Base-by-base conservation (phyloP, 805 yeast species). In the Hanseniaspora jakobsenii region DNA sequence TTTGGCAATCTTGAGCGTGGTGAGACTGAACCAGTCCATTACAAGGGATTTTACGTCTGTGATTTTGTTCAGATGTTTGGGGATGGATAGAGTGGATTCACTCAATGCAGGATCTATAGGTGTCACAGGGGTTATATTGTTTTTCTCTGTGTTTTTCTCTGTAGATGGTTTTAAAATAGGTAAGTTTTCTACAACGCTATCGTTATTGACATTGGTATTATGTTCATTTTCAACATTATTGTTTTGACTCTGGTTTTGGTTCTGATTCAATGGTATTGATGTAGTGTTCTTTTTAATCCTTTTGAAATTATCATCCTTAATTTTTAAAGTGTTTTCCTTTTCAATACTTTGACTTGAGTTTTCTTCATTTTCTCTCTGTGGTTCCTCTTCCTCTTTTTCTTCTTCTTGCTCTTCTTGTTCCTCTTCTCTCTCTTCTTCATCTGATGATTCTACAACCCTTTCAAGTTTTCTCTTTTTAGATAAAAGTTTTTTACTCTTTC, bases 11-110 rank as follows among this genome's bases (percentile, higher is more conserved):
- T 40, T 37, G 10, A 22, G 24, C 18, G 37, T 27, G 17, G 23
- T 18, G 1, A 38, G 38, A n/a, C 38, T 32, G 21, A 40, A 40
- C 44, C 44, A 40, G 27, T 40, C 44, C 8, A 40, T 9, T 4
- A 40, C 44, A 18, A 40, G 21, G 4, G 22, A 10, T 14, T 34
- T 32, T 5, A 40, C 38, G 6, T 26, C 14, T 9, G 44, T 26
- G 5, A 40, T 12, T 1, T 24, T n/a, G 14, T 40, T 40, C 14
- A 40, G 21, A 13, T 12, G 18, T n/a, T 40, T 26, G 8, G 38
- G 38, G 10, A 40, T 32, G 4, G 7, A 6, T 16, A 32, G 9
- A n/a, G n/a, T n/a, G n/a, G n/a, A n/a, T 24, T 24, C 44, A 2
- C 17, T 18, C 4, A 40, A 19, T 17, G 19, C 38, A 4, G 44